Percentiles rank a stretch among this genome's conserved stretches.
Evolutionary conservation across 352 stramenopile genomes (phyloP).

Genomic region (Paralagenidium karlingii): DNA sequence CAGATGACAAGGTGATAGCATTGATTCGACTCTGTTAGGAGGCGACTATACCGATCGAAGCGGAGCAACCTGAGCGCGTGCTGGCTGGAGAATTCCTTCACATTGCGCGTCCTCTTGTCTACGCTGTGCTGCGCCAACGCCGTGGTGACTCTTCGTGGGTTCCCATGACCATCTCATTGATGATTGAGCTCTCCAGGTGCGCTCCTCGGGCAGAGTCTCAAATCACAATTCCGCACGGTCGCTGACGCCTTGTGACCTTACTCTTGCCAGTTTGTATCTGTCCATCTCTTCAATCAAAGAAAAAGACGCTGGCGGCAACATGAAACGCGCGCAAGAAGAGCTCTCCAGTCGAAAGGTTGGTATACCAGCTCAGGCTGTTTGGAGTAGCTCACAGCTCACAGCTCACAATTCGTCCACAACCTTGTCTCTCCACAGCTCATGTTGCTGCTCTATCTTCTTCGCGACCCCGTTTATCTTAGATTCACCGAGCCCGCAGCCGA

Average conservation of each 20-base stretch:
- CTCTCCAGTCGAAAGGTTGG: background rate
- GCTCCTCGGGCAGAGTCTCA: no score
- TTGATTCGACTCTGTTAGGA: constrained; percentile 15
- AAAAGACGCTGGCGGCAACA: background rate
- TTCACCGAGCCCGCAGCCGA: constrained; percentile 53
- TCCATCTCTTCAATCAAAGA: background rate
- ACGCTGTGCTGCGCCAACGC: constrained; percentile 49
- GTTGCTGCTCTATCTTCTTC: constrained; percentile 72
- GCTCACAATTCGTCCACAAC: no score
- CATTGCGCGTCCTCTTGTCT: constrained; percentile 59
- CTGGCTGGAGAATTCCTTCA: constrained; percentile 61
- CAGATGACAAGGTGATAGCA: background rate
- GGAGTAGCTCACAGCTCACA: no score
- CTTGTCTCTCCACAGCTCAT: no score
- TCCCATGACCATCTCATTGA: constrained; percentile 32
- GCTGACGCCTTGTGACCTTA: no score
- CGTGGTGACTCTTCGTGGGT: constrained; percentile 44
- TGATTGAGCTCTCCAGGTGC: constrained; percentile 50
- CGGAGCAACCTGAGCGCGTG: constrained; percentile 22
- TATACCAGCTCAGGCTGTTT: background rate
- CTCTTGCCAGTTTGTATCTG: background rate
- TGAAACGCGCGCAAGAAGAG: background rate
- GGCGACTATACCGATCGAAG: constrained; percentile 25
- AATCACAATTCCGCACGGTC: no score
- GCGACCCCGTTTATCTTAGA: constrained; percentile 54